Evolutionary conservation across 2,329 filamentous ascomycete genomes (phyloP).

Genomic region (Venturia effusa): DNA sequence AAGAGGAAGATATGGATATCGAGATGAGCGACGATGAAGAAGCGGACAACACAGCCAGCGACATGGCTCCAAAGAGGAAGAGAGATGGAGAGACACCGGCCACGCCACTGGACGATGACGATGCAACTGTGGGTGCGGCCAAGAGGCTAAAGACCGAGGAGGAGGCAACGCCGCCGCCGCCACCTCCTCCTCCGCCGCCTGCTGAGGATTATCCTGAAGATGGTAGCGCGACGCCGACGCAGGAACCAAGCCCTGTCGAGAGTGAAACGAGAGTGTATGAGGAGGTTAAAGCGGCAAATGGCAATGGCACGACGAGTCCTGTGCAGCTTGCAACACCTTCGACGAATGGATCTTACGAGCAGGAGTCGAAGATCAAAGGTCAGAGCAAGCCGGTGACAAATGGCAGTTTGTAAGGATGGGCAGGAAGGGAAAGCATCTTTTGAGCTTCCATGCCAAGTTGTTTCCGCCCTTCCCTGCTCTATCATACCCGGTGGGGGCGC

Average conservation of each 20-base stretch:
- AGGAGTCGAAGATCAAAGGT: constrained; percentile 1
- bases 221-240: constrained; percentile 20
- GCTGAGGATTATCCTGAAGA: constrained; percentile 21
- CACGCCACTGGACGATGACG: constrained; percentile 15
- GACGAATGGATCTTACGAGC: constrained; percentile 9
- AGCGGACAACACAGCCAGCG: background rate
- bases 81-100: constrained; percentile 6
- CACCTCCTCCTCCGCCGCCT: constrained; percentile 27
- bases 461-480: background rate
- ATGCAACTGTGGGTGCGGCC: constrained; percentile 16
- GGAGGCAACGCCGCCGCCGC: constrained; percentile 15
- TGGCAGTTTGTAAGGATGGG: background rate
- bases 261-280: background rate
- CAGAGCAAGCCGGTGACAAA: background rate
- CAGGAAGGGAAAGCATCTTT: background rate
- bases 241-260: constrained; percentile 12
- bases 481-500: background rate
- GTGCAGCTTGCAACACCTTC: constrained; percentile 48
- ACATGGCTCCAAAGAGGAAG: constrained; percentile 3
- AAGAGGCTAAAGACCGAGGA: constrained; percentile 12
- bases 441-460: no score
- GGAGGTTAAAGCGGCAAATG: background rate
- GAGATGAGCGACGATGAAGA: constrained; percentile 9
- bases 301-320: constrained; percentile 71
- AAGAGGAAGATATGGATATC: constrained; percentile 8